A percentile compares a stretch with the other conserved stretches of the same genome.
phyloP scores from a whole-genome alignment of 768 basidiomycete species.

The Leccinum sublutescens region DNA sequence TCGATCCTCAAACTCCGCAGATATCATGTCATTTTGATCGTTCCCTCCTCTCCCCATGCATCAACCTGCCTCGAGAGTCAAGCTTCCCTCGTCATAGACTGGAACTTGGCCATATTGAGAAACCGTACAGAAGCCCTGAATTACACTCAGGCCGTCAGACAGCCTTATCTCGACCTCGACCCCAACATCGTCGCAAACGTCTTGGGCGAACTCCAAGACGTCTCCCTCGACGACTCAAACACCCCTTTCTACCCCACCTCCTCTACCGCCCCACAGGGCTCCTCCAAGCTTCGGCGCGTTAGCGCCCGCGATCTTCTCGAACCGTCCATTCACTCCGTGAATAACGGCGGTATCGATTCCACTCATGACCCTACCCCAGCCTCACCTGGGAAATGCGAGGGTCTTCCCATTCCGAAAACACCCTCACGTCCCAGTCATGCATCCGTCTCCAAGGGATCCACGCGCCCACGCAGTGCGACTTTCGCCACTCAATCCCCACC shows the following conservation, averaged over 20 bases:
- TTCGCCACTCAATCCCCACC: constrained; percentile 7
- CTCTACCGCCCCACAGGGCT: not conserved
- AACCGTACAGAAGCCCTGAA: constrained; percentile 22
- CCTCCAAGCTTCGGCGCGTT: constrained; percentile 13
- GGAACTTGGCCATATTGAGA: constrained; percentile 42
- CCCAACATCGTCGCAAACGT: constrained; percentile 19
- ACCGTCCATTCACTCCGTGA: constrained; percentile 12
- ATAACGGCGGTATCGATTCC: constrained; percentile 5
- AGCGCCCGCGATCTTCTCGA: constrained; percentile 27
- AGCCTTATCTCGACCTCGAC: constrained; percentile 28
- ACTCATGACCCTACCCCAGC: not conserved
- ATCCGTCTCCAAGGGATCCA: constrained; percentile 19
- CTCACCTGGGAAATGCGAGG: constrained; percentile 11
- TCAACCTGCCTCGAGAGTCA: constrained; percentile 52
- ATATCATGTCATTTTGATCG: constrained; percentile 52
- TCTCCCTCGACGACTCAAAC: constrained; percentile 15
- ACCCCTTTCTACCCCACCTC: constrained; percentile 1
- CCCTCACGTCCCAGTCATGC: constrained; percentile 18
- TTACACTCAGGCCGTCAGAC: constrained; percentile 20
- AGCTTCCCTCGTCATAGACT: constrained; percentile 53
- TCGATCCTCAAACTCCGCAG: constrained; percentile 53
- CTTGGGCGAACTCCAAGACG: constrained; percentile 21
- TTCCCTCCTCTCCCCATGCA: constrained; percentile 35
- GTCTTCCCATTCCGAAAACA: constrained; percentile 14
- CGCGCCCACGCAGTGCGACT: constrained; percentile 18